Evolutionary conservation across 805 yeast genomes (phyloP), one percentile per base, ranked within the genome.

Genomic region (Scheffersomyces amazonensis): DNA sequence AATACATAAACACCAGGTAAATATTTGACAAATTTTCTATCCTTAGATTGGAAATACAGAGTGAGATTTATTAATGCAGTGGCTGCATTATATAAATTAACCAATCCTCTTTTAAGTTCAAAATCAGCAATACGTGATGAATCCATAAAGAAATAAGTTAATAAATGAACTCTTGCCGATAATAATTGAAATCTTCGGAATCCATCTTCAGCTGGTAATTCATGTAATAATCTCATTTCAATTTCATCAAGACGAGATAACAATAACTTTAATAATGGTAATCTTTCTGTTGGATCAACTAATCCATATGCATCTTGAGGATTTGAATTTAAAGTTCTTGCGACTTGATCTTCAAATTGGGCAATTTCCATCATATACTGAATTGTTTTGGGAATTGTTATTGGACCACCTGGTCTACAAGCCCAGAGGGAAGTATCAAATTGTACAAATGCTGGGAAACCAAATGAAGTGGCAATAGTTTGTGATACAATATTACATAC

Each of bases 401-500:
- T 48, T 22, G 47, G 58, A n/a, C 73, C 60, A 10, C 71, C 75
- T 9, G 76, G 70, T 32, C 75, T 61, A 48, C 76, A 73, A 5
- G 71, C 71, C 52, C 80, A 62, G 2, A 83, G 76, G 1, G 88
- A 73, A 18, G 83, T 73, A 56, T 88, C 96, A 53, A 89, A 86
- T 42, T 83, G 87, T 3, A 87, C 90, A 60, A 88, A 89, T 0
- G 95, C 88, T 0, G 98, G 99, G 54, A 85, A 90, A 15, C 99
- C 99, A 64, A 89, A 88, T 9, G 95, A 83, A 2, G 95, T 80
- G 3, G 96, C 96, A 43, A 93, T 81, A 2, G 83, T 77, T 60
- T 93, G 98, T 2, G 95, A 84, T 0, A 87, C 95, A 16, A 87
- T 76, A 55, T 93, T 93, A 54, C 96, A 88, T 9, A 87, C 78